phyloP scores from a whole-genome alignment of 208 protist species.

The Angomonas deanei region DNA sequence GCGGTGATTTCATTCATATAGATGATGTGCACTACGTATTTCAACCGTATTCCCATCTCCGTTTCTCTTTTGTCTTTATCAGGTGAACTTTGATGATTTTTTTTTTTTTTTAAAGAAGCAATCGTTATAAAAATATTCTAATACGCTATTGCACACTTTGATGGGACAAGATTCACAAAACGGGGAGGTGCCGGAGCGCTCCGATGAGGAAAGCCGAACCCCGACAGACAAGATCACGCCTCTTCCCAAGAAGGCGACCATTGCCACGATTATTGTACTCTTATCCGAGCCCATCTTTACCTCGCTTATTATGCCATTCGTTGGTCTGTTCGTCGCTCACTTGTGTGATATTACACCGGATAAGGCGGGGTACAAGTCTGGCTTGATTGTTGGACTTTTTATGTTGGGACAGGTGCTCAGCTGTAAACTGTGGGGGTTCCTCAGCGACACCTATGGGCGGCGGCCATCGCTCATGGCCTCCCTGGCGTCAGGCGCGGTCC shows the following conservation, averaged over 20 bases:
- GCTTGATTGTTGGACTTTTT: conserved; percentile 65
- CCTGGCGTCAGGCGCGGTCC: conserved; percentile 34
- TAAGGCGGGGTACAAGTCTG: conserved; percentile 51
- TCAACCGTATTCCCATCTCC: no score
- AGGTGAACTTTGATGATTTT: no score
- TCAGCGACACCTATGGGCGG: conserved; percentile 72
- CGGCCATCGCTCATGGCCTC: conserved; percentile 42
- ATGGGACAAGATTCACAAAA: no score
- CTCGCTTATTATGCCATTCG: conserved; percentile 73
- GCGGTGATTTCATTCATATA: no score
- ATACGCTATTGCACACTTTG: no score
- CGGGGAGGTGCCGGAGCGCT: no score
- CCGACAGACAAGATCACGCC: no score
- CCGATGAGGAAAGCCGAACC: no score
- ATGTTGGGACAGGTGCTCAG: conserved; percentile 83
- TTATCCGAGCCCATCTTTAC: conserved; percentile 71
- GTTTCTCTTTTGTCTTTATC: no score
- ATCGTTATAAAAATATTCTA: no score
- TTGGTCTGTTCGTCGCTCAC: conserved; percentile 50
- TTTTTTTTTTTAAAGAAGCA: no score
- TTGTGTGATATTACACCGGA: conserved; percentile 23
- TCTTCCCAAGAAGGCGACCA: conserved; percentile 52
- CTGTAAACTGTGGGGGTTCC: conserved; percentile 51
- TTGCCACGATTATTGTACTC: conserved; percentile 53
- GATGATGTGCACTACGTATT: no score